Conservation (phyloP, 140 eudicot species). For the Erigeron philadelphicus region DNA sequence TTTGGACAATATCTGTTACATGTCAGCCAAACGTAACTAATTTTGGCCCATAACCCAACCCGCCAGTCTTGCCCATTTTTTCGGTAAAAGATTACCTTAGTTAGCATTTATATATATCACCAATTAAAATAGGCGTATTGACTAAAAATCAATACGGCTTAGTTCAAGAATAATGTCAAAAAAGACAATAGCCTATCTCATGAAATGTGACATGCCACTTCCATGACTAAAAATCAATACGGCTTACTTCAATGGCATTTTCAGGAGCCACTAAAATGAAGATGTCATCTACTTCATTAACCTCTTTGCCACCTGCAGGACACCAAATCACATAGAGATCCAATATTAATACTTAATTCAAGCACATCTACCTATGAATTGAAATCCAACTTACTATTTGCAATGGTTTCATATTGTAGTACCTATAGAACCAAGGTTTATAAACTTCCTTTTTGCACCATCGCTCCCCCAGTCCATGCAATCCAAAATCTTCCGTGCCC, state of each 20-base stretch:
- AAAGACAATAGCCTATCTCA: too few species aligned
- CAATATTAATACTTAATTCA: constrained; percentile 2
- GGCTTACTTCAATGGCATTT: too few species aligned
- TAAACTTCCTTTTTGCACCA: constrained; percentile 80
- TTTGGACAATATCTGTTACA: neutral
- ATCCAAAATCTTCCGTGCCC: constrained; percentile 84
- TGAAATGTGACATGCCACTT: too few species aligned
- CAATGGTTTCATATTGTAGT: neutral
- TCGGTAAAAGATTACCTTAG: neutral
- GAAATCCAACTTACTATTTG: neutral
- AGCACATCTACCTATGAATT: constrained; percentile 6
- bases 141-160: too few species aligned
- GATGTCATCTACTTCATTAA: constrained; percentile 82
- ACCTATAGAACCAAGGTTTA: constrained; percentile 92
- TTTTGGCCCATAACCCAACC: neutral
- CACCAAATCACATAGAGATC: neutral
- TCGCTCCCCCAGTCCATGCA: constrained; percentile 98
- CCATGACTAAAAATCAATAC: too few species aligned
- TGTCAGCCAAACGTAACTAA: neutral
- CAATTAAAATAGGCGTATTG: too few species aligned
- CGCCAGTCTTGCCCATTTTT: neutral
- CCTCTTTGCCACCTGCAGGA: constrained; percentile 75
- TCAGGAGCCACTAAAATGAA: constrained; percentile 97
- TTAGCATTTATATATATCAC: too few species aligned
- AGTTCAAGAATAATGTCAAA: too few species aligned